Conservation (phyloP, 768 basidiomycete species). For the Podaxis rugospora region DNA sequence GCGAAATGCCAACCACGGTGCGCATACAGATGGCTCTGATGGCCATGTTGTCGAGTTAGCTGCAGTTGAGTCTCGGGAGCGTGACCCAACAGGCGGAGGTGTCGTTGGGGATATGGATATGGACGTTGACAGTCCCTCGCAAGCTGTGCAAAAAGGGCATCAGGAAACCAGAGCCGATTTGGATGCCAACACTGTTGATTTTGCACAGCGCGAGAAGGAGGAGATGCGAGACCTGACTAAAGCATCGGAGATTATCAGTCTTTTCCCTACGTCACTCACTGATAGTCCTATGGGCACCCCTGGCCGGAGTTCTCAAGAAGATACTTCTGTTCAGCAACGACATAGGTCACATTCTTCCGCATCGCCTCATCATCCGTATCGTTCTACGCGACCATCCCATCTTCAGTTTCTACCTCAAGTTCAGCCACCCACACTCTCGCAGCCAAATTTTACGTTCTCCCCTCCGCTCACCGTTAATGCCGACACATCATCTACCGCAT, state of each 20-base stretch:
- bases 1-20: constrained; percentile 16
- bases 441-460: constrained; percentile 4
- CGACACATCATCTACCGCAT: constrained; percentile 30
- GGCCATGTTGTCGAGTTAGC: constrained; percentile 31
- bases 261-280: constrained; percentile 23
- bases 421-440: constrained; percentile 7
- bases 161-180: not conserved
- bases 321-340: not conserved
- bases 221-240: constrained; percentile 88
- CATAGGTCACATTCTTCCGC: constrained; percentile 5
- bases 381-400: constrained; percentile 9
- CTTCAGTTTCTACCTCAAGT: constrained; percentile 13
- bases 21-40: constrained; percentile 39
- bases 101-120: constrained; percentile 20
- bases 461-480: constrained; percentile 11
- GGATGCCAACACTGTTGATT: constrained; percentile 65
- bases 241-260: constrained; percentile 70
- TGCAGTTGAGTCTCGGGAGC: constrained; percentile 17
- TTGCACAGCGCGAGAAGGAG: constrained; percentile 78
- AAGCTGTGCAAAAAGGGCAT: not conserved
- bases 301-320: not conserved
- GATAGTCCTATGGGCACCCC: not conserved
- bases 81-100: constrained; percentile 12
- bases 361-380: constrained; percentile 5
- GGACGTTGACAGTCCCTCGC: constrained; percentile 17